These are phyloP conservation scores for Macrocystidia cucumis DNA, from an alignment of 1,284 basidiomycete species.

Conservation along the genomic window DNA sequence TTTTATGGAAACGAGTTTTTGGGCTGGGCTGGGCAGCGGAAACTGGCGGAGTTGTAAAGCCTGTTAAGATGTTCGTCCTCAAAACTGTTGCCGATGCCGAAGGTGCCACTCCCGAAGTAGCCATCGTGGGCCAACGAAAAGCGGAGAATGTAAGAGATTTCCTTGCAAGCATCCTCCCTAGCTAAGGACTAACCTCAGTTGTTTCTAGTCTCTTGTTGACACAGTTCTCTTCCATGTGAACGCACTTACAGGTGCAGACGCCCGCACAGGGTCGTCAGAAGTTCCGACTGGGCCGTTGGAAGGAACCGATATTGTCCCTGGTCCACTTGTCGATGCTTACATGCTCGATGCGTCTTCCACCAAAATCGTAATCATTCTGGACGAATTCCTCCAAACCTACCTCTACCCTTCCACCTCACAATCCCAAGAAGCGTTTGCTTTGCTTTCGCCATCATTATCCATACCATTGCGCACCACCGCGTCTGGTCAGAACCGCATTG, in stretches of 20 bases:
- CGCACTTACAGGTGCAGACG: constrained; percentile 67
- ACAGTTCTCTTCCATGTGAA: constrained; percentile 77
- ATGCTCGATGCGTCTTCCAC: constrained; percentile 36
- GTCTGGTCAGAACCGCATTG: constrained; percentile 33
- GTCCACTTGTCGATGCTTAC: constrained; percentile 52
- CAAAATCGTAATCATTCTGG: constrained; percentile 53
- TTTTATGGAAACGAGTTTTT: constrained; percentile 71
- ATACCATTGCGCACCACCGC: constrained; percentile 47
- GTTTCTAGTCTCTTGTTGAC: constrained; percentile 43
- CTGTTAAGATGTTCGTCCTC: constrained; percentile 50
- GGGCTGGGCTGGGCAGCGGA: constrained; percentile 57
- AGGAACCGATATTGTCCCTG: constrained; percentile 52
- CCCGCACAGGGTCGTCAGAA: constrained; percentile 10
- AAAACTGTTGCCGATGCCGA: constrained; percentile 42
- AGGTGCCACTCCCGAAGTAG: constrained; percentile 43
- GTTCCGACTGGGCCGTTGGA: constrained; percentile 29
- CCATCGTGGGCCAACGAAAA: constrained; percentile 51
- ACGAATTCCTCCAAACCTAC: constrained; percentile 58
- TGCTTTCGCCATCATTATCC: constrained; percentile 35
- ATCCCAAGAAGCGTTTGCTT: constrained; percentile 33
- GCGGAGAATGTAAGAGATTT: constrained; percentile 47
- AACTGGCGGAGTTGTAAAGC: constrained; percentile 44
- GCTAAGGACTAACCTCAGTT: constrained; percentile 5
- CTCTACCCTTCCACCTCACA: constrained; percentile 54
- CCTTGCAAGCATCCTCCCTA: constrained; percentile 4